Evolutionary conservation across 2,329 filamentous ascomycete genomes (phyloP), one percentile per base, ranked within the genome.

Genomic region (Alternaria conjuncta): DNA sequence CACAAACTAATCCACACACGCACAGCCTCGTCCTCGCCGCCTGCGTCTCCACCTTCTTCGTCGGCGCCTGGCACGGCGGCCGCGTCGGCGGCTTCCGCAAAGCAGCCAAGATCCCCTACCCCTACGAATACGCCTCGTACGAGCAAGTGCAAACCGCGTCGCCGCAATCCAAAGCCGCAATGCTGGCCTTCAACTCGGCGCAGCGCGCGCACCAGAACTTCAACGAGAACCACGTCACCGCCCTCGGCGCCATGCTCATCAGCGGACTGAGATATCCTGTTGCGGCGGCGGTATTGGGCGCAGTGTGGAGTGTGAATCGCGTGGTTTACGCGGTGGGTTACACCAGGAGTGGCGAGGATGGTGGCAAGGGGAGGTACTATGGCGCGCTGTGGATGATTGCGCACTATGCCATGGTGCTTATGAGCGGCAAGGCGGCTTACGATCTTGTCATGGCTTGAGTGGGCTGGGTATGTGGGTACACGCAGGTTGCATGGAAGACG

Each of bases 51-150:
- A 85, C 83, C 64, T 86, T 88, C 74, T 71, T 88, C 72, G 80
- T 89, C 45, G 78, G 80, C 61, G 80, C 81, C 70, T 83, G 84
- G 78, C 87, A 89, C 72, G 84, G 84, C 67, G 57, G 23, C 15
- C 80, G 85, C 72, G 82, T 85, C 28, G 74, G 73, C 49, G 21
- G 45, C 21, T 79, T 83, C 76, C 86, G 88, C 78, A 85, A 84
- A 68, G 71, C 77, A 4, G 86, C 87, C 65, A 81, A 84, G 45
- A 79, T 89, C 64, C 81, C 82, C 15, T 89, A 89, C 76, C 88
- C 88, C 13, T 85, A 86, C 79, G 78, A 81, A 74, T 89, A 88
- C 79, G 88, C 88, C 28, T 85, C 85, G 21, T 77, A 82, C 53
- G 83, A 86, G 63, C 84, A 88, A 75, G 82, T 86, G 75, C 82